Evolutionary conservation across 768 basidiomycete genomes (phyloP).

Genomic region (Candolleomyces efflorescens): DNA sequence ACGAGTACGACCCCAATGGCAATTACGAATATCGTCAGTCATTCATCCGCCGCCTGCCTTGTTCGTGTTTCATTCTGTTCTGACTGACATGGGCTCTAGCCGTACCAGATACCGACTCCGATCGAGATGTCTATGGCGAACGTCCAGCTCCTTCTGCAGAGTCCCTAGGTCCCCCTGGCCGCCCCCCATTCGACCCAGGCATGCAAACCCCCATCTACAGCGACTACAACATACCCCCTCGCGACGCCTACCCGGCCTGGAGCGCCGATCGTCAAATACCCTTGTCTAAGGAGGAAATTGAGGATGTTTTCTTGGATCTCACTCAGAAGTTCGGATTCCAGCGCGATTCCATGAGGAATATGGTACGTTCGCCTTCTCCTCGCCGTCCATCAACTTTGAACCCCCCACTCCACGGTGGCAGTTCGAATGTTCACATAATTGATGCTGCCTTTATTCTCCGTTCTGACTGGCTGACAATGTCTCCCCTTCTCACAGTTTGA

Average conservation of each 20-base stretch:
- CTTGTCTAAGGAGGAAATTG: conserved; percentile 98
- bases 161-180: conserved; percentile 52
- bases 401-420: neutral
- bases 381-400: neutral
- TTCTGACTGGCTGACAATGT: neutral
- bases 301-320: conserved; percentile 96
- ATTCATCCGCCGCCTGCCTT: conserved; percentile 4
- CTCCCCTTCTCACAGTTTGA: conserved; percentile 62
- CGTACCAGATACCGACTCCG: conserved; percentile 81
- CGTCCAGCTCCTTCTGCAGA: conserved; percentile 73
- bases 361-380: conserved; percentile 45
- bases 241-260: conserved; percentile 96
- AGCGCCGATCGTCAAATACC: conserved; percentile 87
- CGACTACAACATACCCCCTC: conserved; percentile 54
- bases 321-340: conserved; percentile 99
- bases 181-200: conserved; percentile 57
- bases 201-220: conserved; percentile 74
- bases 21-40: conserved; percentile 63
- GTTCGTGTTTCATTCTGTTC: conserved; percentile 19
- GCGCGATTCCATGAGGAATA: conserved; percentile 92
- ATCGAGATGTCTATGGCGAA: conserved; percentile 67
- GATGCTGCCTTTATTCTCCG: neutral
- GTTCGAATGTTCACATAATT: conserved; percentile 4
- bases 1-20: conserved; percentile 67
- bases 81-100: conserved; percentile 34